phyloP scores from a whole-genome alignment of 164 flowering plant species.

The Tetrastigma voinierianum region DNA sequence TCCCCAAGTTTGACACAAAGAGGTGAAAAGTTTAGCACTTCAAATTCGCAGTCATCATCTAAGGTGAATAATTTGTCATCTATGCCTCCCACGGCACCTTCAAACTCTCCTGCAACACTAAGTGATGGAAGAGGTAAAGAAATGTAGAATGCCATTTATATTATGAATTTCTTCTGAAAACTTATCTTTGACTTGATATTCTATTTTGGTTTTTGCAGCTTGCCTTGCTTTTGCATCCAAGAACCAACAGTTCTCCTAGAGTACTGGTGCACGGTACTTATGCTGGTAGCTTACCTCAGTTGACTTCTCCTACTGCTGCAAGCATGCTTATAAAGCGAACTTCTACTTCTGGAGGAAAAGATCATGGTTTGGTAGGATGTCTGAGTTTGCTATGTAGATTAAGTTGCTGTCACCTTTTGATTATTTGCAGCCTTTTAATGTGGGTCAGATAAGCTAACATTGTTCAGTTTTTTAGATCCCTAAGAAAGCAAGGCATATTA shows the following conservation, averaged over 20 bases:
- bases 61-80: constrained; percentile 40
- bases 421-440: not conserved
- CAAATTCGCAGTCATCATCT: constrained; percentile 37
- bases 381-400: not conserved
- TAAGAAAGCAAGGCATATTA: constrained; percentile 62
- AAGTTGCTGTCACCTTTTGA: not conserved
- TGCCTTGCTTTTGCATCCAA: constrained; percentile 89
- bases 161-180: not conserved
- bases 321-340: constrained; percentile 66
- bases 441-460: not conserved
- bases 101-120: constrained; percentile 50
- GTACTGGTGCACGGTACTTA: constrained; percentile 94
- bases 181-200: not conserved
- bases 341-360: constrained; percentile 65
- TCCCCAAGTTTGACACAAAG: constrained; percentile 39
- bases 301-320: constrained; percentile 58
- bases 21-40: constrained; percentile 52
- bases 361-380: constrained; percentile 53
- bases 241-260: constrained; percentile 96
- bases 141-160: not conserved
- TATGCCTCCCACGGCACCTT: constrained; percentile 39
- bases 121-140: constrained; percentile 98
- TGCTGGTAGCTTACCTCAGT: constrained; percentile 69
- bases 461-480: constrained; percentile 43
- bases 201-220: constrained; percentile 47